Conservation (phyloP, 1,139 yeast genomes). For the Pichia sp. region DNA sequence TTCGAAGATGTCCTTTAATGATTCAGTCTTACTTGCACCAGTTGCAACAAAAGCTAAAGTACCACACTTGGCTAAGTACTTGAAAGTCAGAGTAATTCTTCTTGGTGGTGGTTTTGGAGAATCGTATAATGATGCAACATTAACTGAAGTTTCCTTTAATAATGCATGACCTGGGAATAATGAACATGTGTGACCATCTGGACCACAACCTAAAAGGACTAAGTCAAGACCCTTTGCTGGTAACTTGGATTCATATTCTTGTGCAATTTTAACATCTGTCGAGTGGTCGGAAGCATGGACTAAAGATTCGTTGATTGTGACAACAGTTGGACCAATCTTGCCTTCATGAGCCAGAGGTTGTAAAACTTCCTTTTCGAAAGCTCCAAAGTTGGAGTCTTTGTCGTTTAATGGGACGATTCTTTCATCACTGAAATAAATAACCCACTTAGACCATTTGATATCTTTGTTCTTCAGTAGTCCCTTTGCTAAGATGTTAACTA, state of each 20-base stretch:
- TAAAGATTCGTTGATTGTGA: slow-evolving; percentile 49
- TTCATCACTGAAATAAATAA: slow-evolving; percentile 70
- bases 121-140: slow-evolving; percentile 48
- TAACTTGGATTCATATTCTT: slow-evolving; percentile 45
- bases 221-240: slow-evolving; percentile 48
- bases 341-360: slow-evolving; percentile 36
- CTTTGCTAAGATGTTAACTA: slow-evolving; percentile 70
- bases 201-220: slow-evolving; percentile 71
- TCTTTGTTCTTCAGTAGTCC: slow-evolving; percentile 62
- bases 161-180: slow-evolving; percentile 61
- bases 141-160: slow-evolving; percentile 39
- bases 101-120: slow-evolving; percentile 81
- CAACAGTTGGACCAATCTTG: slow-evolving; percentile 39
- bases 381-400: slow-evolving; percentile 67
- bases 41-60: slow-evolving; percentile 83
- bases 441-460: slow-evolving; percentile 67
- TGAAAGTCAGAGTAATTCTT: slow-evolving; percentile 70
- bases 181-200: slow-evolving; percentile 81
- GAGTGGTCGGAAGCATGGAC: slow-evolving; percentile 49
- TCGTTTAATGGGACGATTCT: slow-evolving; percentile 67
- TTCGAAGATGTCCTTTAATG: slow-evolving; percentile 67
- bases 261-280: slow-evolving; percentile 50
- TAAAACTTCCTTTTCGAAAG: slow-evolving; percentile 57
- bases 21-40: slow-evolving; percentile 80
- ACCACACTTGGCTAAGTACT: slow-evolving; percentile 53